Conservation (phyloP, 495 filamentous ascomycete genomes). For the Lasiosphaeria miniovina region DNA sequence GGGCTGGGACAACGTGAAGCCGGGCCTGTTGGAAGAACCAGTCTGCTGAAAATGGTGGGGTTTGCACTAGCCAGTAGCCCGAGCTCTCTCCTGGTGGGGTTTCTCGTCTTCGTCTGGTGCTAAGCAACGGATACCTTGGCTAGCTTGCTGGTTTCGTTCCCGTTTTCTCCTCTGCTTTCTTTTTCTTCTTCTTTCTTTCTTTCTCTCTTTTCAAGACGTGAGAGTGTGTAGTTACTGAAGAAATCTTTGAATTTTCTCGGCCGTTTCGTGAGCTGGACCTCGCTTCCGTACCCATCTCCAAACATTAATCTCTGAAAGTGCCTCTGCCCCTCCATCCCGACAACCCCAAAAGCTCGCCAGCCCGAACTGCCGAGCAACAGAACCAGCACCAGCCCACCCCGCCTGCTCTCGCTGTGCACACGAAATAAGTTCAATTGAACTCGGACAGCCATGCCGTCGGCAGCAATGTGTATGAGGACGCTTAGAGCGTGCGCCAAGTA, state of each 20-base stretch:
- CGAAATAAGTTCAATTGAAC: constrained; percentile 4
- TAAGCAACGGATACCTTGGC: too few relatives aligned
- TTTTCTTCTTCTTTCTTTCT: neutral
- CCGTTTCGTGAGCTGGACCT: neutral
- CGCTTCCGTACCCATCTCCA: neutral
- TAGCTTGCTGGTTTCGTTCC: constrained; percentile 7
- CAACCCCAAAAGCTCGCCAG: neutral
- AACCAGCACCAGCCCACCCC: neutral
- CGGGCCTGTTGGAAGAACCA: too few relatives aligned
- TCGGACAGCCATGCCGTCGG: constrained; percentile 41
- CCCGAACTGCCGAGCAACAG: constrained; percentile 13
- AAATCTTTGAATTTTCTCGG: neutral
- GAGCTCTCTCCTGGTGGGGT: too few relatives aligned
- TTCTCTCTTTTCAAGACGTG: neutral
- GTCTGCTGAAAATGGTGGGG: too few relatives aligned
- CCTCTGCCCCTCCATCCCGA: neutral
- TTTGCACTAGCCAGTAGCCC: too few relatives aligned
- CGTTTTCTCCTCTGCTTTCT: neutral
- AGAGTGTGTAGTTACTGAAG: neutral
- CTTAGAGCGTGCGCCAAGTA: constrained; percentile 51
- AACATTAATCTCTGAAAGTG: neutral
- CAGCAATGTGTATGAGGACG: constrained; percentile 47
- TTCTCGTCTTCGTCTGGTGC: too few relatives aligned
- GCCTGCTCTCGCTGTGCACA: constrained; percentile 8
- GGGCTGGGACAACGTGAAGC: too few relatives aligned